Conservation (phyloP, 148 eudicot genomes). For the Euryodendron excelsum region DNA sequence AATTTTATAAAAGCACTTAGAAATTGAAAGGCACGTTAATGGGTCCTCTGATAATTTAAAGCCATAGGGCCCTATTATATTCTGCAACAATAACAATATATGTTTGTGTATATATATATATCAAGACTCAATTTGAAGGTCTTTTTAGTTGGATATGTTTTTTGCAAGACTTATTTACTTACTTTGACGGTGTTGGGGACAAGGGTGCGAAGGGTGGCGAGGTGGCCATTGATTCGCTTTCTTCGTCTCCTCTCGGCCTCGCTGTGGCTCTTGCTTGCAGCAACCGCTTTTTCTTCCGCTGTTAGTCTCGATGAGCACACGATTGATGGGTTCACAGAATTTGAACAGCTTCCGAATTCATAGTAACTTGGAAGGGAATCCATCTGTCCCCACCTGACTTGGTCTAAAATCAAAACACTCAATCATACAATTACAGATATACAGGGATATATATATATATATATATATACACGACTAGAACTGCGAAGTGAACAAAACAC, state of each 20-base stretch:
- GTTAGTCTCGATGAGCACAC: slow-evolving; percentile 6
- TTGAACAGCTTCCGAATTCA: slow-evolving; percentile 39
- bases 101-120: background rate
- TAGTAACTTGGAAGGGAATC: slow-evolving; percentile 31
- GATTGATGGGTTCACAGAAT: slow-evolving; percentile 12
- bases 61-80: too few species aligned
- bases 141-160: too few species aligned
- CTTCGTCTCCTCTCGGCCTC: slow-evolving; percentile 87
- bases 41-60: too few species aligned
- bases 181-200: slow-evolving; percentile 79
- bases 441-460: too few species aligned
- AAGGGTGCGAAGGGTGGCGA: slow-evolving; percentile 71
- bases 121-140: too few species aligned
- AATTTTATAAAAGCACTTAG: too few species aligned
- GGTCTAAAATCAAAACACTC: background rate
- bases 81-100: too few species aligned
- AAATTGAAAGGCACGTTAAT: too few species aligned
- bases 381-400: background rate
- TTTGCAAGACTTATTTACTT: too few species aligned
- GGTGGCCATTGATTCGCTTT: slow-evolving; percentile 75
- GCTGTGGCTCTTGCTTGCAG: slow-evolving; percentile 70
- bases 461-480: too few species aligned
- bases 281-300: slow-evolving; percentile 54
- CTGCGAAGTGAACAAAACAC: too few species aligned
- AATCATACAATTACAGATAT: background rate